Conservation (phyloP, 345 rosid genomes). For the Draba incana region DNA sequence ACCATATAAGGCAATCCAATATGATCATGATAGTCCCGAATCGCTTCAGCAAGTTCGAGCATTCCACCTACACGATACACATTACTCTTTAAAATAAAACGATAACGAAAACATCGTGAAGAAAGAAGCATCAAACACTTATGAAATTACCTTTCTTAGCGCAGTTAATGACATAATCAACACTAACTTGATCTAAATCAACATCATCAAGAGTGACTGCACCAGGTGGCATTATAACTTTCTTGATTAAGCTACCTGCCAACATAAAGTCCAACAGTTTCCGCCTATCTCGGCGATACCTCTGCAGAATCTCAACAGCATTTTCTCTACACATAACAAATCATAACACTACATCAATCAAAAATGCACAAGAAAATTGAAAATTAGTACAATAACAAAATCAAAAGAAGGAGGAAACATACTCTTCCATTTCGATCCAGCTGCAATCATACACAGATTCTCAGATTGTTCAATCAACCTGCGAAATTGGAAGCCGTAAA, state of each 20-base stretch:
- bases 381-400: background rate
- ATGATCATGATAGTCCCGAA: slow-evolving; percentile 89
- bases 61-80: slow-evolving; percentile 54
- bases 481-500: slow-evolving; percentile 16
- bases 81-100: background rate
- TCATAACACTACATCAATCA: background rate
- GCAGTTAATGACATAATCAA: slow-evolving; percentile 85
- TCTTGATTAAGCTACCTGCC: slow-evolving; percentile 85
- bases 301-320: slow-evolving; percentile 75
- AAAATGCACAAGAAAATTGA: background rate
- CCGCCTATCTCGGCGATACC: slow-evolving; percentile 86
- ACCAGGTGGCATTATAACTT: slow-evolving; percentile 97
- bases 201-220: slow-evolving; percentile 95
- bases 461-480: slow-evolving; percentile 21
- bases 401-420: background rate
- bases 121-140: background rate
- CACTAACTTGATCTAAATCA: slow-evolving; percentile 98
- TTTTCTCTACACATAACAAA: slow-evolving; percentile 56
- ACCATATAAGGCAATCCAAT: slow-evolving; percentile 87
- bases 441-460: slow-evolving; percentile 7
- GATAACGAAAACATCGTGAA: slow-evolving; percentile 21
- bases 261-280: slow-evolving; percentile 80
- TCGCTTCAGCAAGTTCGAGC: slow-evolving; percentile 96
- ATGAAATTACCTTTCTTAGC: slow-evolving; percentile 71
- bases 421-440: slow-evolving; percentile 46